These are phyloP conservation scores for Daldinia bambusicola DNA, from an alignment of 495 filamentous ascomycete genomes.

Conservation along the genomic window DNA sequence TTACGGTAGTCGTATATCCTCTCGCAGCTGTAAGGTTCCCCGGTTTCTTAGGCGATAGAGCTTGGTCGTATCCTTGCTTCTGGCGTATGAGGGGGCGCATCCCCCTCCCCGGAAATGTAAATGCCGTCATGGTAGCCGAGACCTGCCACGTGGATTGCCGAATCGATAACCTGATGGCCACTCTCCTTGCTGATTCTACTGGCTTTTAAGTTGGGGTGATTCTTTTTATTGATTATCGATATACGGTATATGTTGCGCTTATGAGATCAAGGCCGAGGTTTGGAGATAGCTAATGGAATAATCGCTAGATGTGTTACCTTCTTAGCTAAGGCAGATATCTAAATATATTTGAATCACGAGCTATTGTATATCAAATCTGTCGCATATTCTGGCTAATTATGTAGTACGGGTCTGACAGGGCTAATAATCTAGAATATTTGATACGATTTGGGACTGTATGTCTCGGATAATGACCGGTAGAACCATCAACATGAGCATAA, in stretches of 20 bases:
- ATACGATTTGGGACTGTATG: background rate
- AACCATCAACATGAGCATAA: background rate
- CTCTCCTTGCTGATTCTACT: background rate
- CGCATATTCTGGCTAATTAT: background rate
- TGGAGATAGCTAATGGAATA: background rate
- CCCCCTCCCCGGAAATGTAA: background rate
- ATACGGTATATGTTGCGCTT: background rate
- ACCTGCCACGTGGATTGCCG: background rate
- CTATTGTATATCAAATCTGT: background rate
- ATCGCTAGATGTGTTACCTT: background rate
- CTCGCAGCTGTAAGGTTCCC: background rate
- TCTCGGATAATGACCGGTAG: background rate
- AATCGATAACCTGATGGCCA: background rate
- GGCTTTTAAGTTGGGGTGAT: background rate
- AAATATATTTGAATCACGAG: background rate
- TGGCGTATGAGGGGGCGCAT: background rate
- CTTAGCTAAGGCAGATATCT: background rate
- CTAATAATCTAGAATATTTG: background rate
- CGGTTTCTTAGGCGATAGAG: background rate
- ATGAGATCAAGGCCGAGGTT: no score
- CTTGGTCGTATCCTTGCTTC: background rate
- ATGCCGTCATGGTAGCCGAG: slow-evolving; percentile 2
- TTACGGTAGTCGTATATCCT: slow-evolving; percentile 11
- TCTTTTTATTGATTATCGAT: background rate
- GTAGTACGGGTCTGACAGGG: background rate